These are phyloP conservation scores for Pythium brachiatum DNA, from an alignment of 352 stramenopile species.

Conservation along the genomic window DNA sequence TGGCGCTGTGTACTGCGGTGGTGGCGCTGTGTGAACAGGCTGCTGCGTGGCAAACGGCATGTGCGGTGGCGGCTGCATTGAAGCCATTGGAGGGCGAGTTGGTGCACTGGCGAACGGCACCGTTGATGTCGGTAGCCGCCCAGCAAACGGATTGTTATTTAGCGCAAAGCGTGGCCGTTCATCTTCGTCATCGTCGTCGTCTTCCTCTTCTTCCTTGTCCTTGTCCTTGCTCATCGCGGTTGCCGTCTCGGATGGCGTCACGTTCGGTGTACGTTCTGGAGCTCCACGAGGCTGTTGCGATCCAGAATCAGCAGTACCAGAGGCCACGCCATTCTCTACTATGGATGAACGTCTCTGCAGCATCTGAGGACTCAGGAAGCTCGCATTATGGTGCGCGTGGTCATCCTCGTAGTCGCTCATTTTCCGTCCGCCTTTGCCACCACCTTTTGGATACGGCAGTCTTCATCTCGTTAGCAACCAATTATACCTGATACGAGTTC, in stretches of 20 bases:
- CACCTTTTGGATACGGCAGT: constrained; percentile 7
- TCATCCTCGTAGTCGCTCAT: constrained; percentile 21
- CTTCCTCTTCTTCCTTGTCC: neutral
- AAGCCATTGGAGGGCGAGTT: neutral
- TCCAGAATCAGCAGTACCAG: neutral
- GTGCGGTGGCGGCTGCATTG: neutral
- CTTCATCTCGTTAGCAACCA: neutral
- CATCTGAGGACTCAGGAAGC: constrained; percentile 22
- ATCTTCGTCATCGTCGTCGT: constrained; percentile 28
- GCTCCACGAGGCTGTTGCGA: neutral
- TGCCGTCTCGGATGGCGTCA: neutral
- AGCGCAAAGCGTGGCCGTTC: constrained; percentile 19
- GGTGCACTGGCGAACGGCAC: neutral
- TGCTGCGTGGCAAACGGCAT: constrained; percentile 5
- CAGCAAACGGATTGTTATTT: constrained; percentile 4
- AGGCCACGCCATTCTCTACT: neutral
- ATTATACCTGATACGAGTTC: neutral
- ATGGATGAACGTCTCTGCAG: neutral
- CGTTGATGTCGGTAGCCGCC: neutral
- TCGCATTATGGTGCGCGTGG: constrained; percentile 17
- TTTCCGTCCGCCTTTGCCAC: neutral
- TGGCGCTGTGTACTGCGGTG: neutral
- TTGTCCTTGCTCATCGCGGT: neutral
- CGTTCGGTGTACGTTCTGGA: neutral
- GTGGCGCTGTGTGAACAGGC: neutral